A percentile compares a stretch with the other conserved stretches of the same genome.
These are phyloP conservation scores for Remersonia thermophila DNA, from an alignment of 2,329 filamentous ascomycete species.

Conservation along the genomic window DNA sequence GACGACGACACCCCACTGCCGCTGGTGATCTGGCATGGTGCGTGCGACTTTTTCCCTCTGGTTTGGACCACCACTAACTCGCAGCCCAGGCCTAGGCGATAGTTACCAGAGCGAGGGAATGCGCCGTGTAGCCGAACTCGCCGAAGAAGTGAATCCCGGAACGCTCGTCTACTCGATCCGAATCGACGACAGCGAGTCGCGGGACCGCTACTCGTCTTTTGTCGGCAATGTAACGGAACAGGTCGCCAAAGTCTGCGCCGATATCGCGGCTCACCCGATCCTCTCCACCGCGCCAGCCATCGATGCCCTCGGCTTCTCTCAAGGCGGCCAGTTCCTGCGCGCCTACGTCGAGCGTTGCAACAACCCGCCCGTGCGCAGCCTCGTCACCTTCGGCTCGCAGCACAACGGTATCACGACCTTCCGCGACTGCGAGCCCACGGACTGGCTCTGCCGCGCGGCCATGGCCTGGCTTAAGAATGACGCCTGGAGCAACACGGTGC, in stretches of 20 bases:
- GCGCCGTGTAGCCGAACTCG: slow-evolving; percentile 56
- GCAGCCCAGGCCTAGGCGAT: slow-evolving; percentile 44
- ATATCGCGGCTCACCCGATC: slow-evolving; percentile 63
- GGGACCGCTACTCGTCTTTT: slow-evolving; percentile 76
- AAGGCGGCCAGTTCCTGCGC: slow-evolving; percentile 92
- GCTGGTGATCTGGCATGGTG: slow-evolving; percentile 84
- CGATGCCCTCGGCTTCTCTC: slow-evolving; percentile 88
- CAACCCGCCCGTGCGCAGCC: slow-evolving; percentile 55
- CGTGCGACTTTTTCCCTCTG: slow-evolving; percentile 26
- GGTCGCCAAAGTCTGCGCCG: slow-evolving; percentile 62
- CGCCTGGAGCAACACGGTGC: slow-evolving; percentile 69
- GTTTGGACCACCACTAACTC: slow-evolving; percentile 1
- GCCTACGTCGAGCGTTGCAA: slow-evolving; percentile 85
- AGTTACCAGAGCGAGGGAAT: slow-evolving; percentile 67
- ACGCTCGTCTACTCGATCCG: slow-evolving; percentile 74
- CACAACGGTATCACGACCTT: slow-evolving; percentile 88
- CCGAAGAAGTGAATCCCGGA: slow-evolving; percentile 61
- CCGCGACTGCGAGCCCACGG: slow-evolving; percentile 54
- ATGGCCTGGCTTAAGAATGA: slow-evolving; percentile 67
- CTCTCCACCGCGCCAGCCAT: slow-evolving; percentile 70
- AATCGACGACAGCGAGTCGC: slow-evolving; percentile 50
- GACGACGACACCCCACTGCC: slow-evolving; percentile 61
- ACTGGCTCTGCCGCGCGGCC: slow-evolving; percentile 72
- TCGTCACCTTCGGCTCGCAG: slow-evolving; percentile 82
- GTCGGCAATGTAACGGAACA: slow-evolving; percentile 80